These are phyloP conservation scores for Akanthomyces uredinophilus DNA, from an alignment of 2,329 filamentous ascomycete species.

Conservation along the genomic window DNA sequence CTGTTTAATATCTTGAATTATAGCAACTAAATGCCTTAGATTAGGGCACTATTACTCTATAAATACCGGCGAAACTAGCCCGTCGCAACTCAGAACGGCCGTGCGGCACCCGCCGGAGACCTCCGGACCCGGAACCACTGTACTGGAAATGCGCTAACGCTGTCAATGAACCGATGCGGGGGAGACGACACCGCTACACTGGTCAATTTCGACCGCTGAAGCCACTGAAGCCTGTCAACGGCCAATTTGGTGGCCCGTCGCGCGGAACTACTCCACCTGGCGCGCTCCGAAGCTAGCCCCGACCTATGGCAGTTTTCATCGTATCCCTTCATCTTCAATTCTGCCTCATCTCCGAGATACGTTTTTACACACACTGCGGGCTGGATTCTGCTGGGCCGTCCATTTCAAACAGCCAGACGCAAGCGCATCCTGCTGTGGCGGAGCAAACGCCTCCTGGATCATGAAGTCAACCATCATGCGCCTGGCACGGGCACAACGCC, in stretches of 20 bases:
- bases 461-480: slow-evolving; percentile 3
- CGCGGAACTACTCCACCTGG: not conserved
- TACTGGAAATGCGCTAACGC: not conserved
- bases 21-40: no score
- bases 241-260: not conserved
- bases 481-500: not conserved
- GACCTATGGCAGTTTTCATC: not conserved
- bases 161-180: not conserved
- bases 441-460: not conserved
- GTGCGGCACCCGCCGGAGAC: not conserved
- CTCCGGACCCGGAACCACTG: not conserved
- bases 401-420: not conserved
- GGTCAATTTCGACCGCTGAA: not conserved
- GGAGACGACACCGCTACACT: not conserved
- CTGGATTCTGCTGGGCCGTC: not conserved
- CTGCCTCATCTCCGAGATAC: not conserved
- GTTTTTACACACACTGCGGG: not conserved
- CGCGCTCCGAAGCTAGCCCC: not conserved
- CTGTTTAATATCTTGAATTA: no score
- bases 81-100: not conserved
- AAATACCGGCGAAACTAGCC: no score
- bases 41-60: no score
- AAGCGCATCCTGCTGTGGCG: not conserved
- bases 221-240: not conserved
- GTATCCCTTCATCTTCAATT: not conserved